Percentiles rank a stretch among this genome's conserved stretches.
Evolutionary conservation across 1,139 yeast genomes (phyloP).

Genomic region (Wickerhamomyces sp.): DNA sequence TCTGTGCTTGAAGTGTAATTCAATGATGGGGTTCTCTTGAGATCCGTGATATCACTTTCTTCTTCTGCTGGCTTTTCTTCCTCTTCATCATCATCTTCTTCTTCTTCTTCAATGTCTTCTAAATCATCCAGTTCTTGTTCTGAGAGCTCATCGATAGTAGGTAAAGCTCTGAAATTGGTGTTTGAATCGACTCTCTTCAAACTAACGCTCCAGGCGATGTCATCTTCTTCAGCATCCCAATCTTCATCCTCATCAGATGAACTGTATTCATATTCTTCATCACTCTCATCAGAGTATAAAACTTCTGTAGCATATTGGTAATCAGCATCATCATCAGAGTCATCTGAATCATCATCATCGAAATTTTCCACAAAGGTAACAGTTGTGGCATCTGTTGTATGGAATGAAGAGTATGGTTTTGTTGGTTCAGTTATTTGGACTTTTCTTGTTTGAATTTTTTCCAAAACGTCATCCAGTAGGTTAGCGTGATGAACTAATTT

Average conservation of each 20-base stretch:
- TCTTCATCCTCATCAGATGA: slow-evolving; percentile 8
- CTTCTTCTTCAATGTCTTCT: slow-evolving; percentile 5
- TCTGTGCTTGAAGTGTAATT: slow-evolving; percentile 18
- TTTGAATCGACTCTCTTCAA: slow-evolving; percentile 1
- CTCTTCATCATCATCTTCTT: slow-evolving; percentile 7
- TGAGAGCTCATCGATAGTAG: slow-evolving; percentile 16
- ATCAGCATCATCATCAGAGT: slow-evolving; percentile 5
- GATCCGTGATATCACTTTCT: slow-evolving; percentile 19
- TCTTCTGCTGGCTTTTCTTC: slow-evolving; percentile 15
- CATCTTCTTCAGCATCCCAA: slow-evolving; percentile 4
- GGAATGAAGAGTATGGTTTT: slow-evolving; percentile 6
- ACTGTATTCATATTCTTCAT: background rate
- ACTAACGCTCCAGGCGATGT: slow-evolving; percentile 2
- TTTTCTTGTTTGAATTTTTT: slow-evolving; percentile 23
- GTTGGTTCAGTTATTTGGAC: slow-evolving; percentile 1
- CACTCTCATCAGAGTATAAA: background rate
- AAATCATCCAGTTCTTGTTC: slow-evolving; percentile 17
- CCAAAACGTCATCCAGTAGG: slow-evolving; percentile 67
- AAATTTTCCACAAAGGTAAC: slow-evolving; percentile 22
- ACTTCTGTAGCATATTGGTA: background rate
- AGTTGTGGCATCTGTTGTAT: slow-evolving; percentile 6
- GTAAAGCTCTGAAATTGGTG: slow-evolving; percentile 16
- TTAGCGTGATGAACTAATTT: slow-evolving; percentile 72
- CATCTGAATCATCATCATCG: slow-evolving; percentile 18
- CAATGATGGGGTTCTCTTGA: slow-evolving; percentile 20